phyloP scores from a whole-genome alignment of 192 early-diverging fungal genomes.

The Mortierella alpina region DNA sequence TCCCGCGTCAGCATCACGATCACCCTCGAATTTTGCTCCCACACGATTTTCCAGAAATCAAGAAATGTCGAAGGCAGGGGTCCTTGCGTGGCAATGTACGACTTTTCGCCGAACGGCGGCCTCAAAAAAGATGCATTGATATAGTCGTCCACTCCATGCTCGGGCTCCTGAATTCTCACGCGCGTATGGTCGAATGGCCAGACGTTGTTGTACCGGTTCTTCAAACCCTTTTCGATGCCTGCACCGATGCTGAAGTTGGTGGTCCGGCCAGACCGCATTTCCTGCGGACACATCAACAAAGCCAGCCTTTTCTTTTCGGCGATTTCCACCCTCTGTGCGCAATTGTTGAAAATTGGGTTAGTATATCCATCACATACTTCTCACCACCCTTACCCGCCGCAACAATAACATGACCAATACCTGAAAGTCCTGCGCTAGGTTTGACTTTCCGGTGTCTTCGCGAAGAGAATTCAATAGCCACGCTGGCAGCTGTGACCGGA shows the following conservation, averaged over 20 bases:
- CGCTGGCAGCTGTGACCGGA: slow-evolving; percentile 26
- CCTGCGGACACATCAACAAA: slow-evolving; percentile 70
- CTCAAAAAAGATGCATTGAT: slow-evolving; percentile 54
- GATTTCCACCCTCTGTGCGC: slow-evolving; percentile 64
- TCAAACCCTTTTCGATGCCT: slow-evolving; percentile 76
- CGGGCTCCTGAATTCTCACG: slow-evolving; percentile 52
- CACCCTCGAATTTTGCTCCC: slow-evolving; percentile 86
- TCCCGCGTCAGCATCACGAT: slow-evolving; percentile 96
- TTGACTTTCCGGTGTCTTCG: slow-evolving; percentile 18
- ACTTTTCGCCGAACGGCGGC: slow-evolving; percentile 37
- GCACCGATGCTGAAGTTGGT: slow-evolving; percentile 78
- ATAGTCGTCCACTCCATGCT: slow-evolving; percentile 47
- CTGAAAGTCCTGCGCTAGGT: slow-evolving; percentile 49
- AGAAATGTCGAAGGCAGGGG: slow-evolving; percentile 85
- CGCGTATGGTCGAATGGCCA: slow-evolving; percentile 83
- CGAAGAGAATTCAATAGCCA: slow-evolving; percentile 36
- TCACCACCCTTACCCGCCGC: background rate
- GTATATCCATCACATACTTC: background rate
- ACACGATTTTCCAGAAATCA: slow-evolving; percentile 97
- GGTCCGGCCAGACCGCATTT: slow-evolving; percentile 55
- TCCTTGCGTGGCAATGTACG: slow-evolving; percentile 72
- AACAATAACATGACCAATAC: slow-evolving; percentile 20
- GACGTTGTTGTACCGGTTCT: slow-evolving; percentile 89
- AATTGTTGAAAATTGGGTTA: background rate
- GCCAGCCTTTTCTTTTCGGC: slow-evolving; percentile 76